Base-by-base conservation (phyloP, 2,329 filamentous ascomycete species). In the Hypoxylon sp. region DNA sequence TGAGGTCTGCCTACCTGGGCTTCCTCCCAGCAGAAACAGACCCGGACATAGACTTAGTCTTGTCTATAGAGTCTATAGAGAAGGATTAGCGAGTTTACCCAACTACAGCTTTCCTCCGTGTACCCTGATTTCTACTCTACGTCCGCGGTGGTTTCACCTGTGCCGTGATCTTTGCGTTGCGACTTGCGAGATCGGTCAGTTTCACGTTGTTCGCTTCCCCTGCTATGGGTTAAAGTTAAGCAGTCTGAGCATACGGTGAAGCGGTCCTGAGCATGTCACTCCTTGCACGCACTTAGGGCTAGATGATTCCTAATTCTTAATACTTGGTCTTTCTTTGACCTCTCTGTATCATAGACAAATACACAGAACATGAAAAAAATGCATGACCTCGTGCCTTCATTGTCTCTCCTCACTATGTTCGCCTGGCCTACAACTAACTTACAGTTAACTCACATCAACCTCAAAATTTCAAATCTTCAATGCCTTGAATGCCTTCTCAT, bases 41-140 rank as follows among this genome's bases (percentile, higher is more conserved):
- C 21, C 17, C 39, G 19, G 44, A 50, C 21, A 42, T 58, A 21
- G 55, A 58, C 31, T 21, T 39, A 10, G 39, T 48, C 50, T 44
- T 52, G 58, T 61, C 39, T 61, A 61, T 61, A 61, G 58, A 61
- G 24, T 53, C 39, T 61, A 54, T 61, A 61, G 58, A 61, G 17
- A 47, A 54, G 39, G 58, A 46, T 13, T 54, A 44, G 58, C 39
- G 21, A 21, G 56, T 8, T 47, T 37, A 17, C 17, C 27, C 15
- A 58, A 31, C 24, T 24, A 39, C 31, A 35, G 21, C 17, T 57
- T 50, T 21, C 31, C 11, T 46, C 6, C 29, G 8, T 58, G 55
- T 58, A 58, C 15, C 8, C 27, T 48, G 48, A 47, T 27, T 19
- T 50, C 21, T 24, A 50, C 7, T 17, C 17, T 8, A 44, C 17